Conservation (phyloP, 2,329 filamentous ascomycete genomes). For the Cordyceps militaris region DNA sequence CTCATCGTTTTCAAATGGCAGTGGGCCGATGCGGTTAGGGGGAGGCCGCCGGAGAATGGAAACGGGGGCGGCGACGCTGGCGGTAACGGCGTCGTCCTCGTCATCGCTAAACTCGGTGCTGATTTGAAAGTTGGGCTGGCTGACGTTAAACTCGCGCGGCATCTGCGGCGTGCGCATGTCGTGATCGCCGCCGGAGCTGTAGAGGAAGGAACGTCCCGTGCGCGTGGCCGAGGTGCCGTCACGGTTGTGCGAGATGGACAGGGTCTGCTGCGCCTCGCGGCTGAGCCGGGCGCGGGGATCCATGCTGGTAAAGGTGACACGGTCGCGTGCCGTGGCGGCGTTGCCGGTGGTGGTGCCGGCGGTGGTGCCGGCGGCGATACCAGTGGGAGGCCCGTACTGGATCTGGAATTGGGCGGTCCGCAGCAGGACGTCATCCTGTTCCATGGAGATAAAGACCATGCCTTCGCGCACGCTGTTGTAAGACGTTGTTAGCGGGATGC, state of each 20-base stretch:
- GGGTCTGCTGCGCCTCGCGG: constrained; percentile 27
- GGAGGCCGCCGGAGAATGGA: constrained; percentile 29
- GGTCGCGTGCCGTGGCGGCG: not conserved
- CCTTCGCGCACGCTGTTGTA: constrained; percentile 71
- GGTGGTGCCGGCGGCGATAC: not conserved
- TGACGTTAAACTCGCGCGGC: constrained; percentile 45
- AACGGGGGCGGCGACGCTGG: constrained; percentile 3
- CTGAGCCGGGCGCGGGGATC: constrained; percentile 11
- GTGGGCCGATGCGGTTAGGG: constrained; percentile 45
- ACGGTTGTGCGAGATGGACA: constrained; percentile 47
- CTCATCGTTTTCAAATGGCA: constrained; percentile 45
- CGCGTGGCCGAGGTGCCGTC: constrained; percentile 43
- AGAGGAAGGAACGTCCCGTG: constrained; percentile 38
- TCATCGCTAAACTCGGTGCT: constrained; percentile 56
- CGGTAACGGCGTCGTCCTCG: constrained; percentile 35
- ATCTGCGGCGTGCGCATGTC: constrained; percentile 47
- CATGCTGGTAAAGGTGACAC: not conserved
- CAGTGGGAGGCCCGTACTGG: constrained; percentile 42
- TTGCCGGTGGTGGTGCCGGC: not conserved
- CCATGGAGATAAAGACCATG: constrained; percentile 87
- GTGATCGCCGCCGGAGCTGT: constrained; percentile 33
- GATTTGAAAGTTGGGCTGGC: constrained; percentile 44
- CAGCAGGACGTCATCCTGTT: constrained; percentile 64
- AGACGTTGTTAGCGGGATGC: constrained; percentile 16
- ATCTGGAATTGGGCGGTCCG: constrained; percentile 71